Conservation (phyloP, 139 green algal species). For the Protoeuglena noctilucae region DNA sequence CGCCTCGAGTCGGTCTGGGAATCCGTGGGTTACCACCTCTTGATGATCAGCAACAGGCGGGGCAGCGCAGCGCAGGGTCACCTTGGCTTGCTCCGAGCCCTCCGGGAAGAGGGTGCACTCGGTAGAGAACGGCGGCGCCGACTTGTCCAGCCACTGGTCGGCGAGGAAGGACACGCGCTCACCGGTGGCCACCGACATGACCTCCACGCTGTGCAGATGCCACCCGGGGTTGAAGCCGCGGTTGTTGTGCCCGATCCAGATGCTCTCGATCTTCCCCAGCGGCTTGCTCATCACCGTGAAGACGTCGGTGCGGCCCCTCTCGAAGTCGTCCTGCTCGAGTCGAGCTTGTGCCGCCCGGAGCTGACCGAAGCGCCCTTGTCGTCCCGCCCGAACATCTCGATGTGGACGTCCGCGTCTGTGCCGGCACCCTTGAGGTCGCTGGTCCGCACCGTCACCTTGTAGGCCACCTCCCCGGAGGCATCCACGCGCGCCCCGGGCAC, state of each 20-base stretch:
- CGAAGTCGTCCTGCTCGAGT: slow-evolving; percentile 29
- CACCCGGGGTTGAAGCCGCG: slow-evolving; percentile 33
- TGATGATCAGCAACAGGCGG: too few relatives aligned
- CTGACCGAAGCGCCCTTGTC: background rate
- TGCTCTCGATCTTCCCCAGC: slow-evolving; percentile 27
- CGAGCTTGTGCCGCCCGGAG: slow-evolving; percentile 8
- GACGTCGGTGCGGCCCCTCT: slow-evolving; percentile 20
- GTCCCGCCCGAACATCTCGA: slow-evolving; percentile 24
- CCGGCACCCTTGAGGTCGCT: slow-evolving; percentile 21
- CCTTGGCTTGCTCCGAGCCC: background rate
- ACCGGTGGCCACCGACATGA: background rate
- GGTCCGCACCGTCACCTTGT: slow-evolving; percentile 30
- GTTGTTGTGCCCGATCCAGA: slow-evolving; percentile 37
- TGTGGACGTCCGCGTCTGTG: slow-evolving; percentile 40
- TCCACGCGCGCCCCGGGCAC: too few relatives aligned
- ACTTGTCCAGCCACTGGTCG: slow-evolving; percentile 1
- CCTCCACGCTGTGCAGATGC: slow-evolving; percentile 19
- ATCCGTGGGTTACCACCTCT: background rate
- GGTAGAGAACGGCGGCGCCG: background rate
- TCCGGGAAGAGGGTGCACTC: background rate
- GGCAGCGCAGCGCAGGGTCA: too few relatives aligned
- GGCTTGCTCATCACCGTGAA: slow-evolving; percentile 28
- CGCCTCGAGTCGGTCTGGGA: background rate
- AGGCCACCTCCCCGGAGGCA: slow-evolving; percentile 8
- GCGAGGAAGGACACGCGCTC: background rate